Evolutionary conservation across 768 basidiomycete genomes (phyloP).

Genomic region (Inosperma sp.): DNA sequence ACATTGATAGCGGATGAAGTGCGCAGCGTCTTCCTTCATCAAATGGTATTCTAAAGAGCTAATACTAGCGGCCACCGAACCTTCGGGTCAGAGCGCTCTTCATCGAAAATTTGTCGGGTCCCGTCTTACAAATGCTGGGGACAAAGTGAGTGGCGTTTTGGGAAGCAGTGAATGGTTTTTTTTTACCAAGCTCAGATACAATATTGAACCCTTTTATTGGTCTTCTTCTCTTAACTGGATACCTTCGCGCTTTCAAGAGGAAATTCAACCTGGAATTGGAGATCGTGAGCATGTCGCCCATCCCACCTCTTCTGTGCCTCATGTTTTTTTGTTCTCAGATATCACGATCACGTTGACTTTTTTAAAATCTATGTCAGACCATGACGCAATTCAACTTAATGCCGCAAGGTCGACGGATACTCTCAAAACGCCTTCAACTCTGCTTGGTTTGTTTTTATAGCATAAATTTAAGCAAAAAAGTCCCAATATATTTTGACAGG

Average conservation of each 20-base stretch:
- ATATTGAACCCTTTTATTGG: slow-evolving; percentile 64
- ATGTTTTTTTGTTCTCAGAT: slow-evolving; percentile 32
- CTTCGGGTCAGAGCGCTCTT: slow-evolving; percentile 49
- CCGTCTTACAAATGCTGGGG: slow-evolving; percentile 57
- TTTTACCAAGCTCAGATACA: slow-evolving; percentile 32
- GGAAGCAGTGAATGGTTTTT: slow-evolving; percentile 44
- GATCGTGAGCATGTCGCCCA: slow-evolving; percentile 45
- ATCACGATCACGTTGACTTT: slow-evolving; percentile 57
- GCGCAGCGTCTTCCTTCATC: slow-evolving; percentile 15
- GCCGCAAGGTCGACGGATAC: not conserved
- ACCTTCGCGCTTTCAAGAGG: slow-evolving; percentile 60
- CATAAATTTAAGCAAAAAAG: not conserved
- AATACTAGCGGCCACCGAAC: slow-evolving; percentile 28
- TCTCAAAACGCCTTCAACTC: not conserved
- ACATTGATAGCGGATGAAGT: slow-evolving; percentile 33
- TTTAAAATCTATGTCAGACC: slow-evolving; percentile 38
- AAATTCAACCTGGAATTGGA: slow-evolving; percentile 32
- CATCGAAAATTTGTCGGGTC: slow-evolving; percentile 45
- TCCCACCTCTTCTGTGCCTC: not conserved
- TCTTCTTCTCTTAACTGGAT: slow-evolving; percentile 66
- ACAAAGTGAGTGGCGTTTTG: slow-evolving; percentile 37
- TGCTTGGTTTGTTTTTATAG: not conserved
- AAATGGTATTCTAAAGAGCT: too few relatives aligned
- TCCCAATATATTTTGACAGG: slow-evolving; percentile 5
- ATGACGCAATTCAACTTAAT: slow-evolving; percentile 1